Evolutionary conservation across 1,284 basidiomycete genomes (phyloP).

Genomic region (Stygiomarasmius scandens): DNA sequence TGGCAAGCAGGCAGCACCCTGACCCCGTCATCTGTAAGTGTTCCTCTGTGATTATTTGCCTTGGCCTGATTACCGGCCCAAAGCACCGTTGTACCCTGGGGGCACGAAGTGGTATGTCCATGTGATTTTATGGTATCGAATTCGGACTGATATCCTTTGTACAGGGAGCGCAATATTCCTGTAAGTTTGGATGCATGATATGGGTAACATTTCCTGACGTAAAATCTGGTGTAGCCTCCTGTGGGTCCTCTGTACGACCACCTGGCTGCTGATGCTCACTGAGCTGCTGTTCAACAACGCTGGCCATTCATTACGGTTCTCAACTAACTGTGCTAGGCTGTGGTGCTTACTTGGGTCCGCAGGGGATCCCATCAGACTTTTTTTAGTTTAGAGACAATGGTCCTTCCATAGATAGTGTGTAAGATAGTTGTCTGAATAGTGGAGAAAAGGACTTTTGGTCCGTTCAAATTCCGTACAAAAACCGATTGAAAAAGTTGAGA

Average conservation of each 20-base stretch:
- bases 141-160: conserved; percentile 18
- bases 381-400: too few species aligned
- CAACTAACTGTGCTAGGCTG: too few species aligned
- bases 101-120: conserved; percentile 87
- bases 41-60: conserved; percentile 6
- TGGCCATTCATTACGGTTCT: too few species aligned
- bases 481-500: too few species aligned
- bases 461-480: too few species aligned
- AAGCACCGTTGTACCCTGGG: conserved; percentile 78
- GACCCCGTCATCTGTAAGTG: conserved; percentile 87
- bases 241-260: conserved; percentile 61
- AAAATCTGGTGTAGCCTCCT: conserved; percentile 41
- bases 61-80: conserved; percentile 11
- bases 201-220: not conserved
- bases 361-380: too few species aligned
- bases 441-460: too few species aligned
- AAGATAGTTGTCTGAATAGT: too few species aligned
- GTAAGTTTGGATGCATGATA: conserved; percentile 46
- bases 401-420: too few species aligned
- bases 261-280: conserved; percentile 33
- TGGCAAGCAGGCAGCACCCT: conserved; percentile 76
- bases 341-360: too few species aligned
- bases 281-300: not conserved
- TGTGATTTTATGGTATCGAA: conserved; percentile 1
- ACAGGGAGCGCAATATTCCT: conserved; percentile 75